Evolutionary conservation across 2,329 filamentous ascomycete species (phyloP).

Genomic region (Colletotrichum tamarilloi): DNA sequence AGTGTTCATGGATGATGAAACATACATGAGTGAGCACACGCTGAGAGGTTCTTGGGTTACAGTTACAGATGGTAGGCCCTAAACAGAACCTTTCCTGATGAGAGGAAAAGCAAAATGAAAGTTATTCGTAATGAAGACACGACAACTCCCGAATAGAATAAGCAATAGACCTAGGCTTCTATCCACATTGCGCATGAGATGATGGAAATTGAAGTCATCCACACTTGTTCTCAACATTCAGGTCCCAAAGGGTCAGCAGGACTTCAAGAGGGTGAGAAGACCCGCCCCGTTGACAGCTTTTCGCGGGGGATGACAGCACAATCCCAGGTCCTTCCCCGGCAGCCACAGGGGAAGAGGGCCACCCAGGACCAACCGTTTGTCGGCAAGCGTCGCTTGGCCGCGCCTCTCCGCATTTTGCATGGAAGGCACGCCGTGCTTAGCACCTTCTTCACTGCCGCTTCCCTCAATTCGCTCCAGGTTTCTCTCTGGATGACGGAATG

Average conservation of each 20-base stretch:
- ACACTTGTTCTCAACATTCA: not conserved
- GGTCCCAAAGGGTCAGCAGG: not conserved
- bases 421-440: not conserved
- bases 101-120: not conserved
- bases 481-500: slow-evolving; percentile 22
- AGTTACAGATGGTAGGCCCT: not conserved
- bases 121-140: not conserved
- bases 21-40: slow-evolving; percentile 1
- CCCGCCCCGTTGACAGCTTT: slow-evolving; percentile 16
- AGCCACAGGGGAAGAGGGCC: slow-evolving; percentile 15
- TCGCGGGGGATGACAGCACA: slow-evolving; percentile 20
- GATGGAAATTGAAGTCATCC: not conserved
- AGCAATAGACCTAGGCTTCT: not conserved
- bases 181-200: slow-evolving; percentile 2
- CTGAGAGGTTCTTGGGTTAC: not conserved
- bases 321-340: slow-evolving; percentile 17
- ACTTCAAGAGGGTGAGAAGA: not conserved
- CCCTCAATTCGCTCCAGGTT: not conserved
- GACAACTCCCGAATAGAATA: slow-evolving; percentile 1
- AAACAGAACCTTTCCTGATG: not conserved
- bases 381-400: slow-evolving; percentile 33
- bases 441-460: not conserved
- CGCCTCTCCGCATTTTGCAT: slow-evolving; percentile 32
- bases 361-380: slow-evolving; percentile 26
- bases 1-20: slow-evolving; percentile 15